Conservation (phyloP, 176 grass and related monocot genomes). For the Cenchrus americanus region DNA sequence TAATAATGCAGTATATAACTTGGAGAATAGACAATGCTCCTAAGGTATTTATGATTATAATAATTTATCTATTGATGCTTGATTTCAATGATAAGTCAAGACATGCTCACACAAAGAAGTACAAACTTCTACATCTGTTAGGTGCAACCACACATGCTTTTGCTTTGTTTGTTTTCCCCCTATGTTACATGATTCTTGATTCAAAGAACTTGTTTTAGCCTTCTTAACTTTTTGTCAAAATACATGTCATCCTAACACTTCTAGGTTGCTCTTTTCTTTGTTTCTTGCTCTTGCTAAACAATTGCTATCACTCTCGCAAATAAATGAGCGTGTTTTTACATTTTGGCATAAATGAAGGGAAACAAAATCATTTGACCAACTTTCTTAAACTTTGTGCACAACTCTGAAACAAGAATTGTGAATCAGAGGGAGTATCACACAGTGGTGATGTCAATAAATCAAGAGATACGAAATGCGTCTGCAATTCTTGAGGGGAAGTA, state of each 20-base stretch:
- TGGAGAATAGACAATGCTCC: background rate
- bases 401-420: background rate
- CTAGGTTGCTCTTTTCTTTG: slow-evolving; percentile 1
- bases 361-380: background rate
- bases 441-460: slow-evolving; percentile 14
- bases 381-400: background rate
- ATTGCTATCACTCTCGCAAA: background rate
- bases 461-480: slow-evolving; percentile 16
- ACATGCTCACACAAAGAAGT: background rate
- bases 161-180: background rate
- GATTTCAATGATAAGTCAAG: slow-evolving; percentile 14
- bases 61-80: background rate
- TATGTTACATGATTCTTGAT: background rate
- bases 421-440: background rate
- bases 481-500: background rate
- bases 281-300: background rate
- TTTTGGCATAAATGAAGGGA: background rate
- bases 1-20: background rate
- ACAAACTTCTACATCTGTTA: background rate
- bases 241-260: background rate
- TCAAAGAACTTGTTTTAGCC: background rate
- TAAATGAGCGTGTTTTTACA: background rate
- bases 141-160: background rate
- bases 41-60: background rate
- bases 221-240: background rate